These are phyloP conservation scores for Huntiella bhutanensis DNA, from an alignment of 2,329 filamentous ascomycete genomes.

Conservation along the genomic window DNA sequence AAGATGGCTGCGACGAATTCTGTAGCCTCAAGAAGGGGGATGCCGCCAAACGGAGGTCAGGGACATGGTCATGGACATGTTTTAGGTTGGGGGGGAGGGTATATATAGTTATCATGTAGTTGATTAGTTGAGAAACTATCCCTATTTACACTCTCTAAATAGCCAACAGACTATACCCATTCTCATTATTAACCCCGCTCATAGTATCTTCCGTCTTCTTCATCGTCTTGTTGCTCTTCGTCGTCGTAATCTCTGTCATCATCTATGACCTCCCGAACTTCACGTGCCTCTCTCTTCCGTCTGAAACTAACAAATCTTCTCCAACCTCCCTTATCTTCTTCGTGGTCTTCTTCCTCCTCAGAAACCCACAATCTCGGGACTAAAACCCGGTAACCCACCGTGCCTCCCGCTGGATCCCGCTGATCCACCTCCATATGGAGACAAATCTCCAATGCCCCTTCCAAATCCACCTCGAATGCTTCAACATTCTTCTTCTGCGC, in stretches of 20 bases:
- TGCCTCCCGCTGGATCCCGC: constrained; percentile 72
- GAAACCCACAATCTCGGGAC: constrained; percentile 58
- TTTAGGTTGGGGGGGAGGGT: background rate
- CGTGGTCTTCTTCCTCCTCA: constrained; percentile 20
- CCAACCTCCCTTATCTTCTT: constrained; percentile 11
- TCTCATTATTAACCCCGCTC: background rate
- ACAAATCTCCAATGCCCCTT: constrained; percentile 69
- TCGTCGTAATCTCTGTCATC: background rate
- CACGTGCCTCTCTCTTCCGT: background rate
- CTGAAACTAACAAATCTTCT: constrained; percentile 1
- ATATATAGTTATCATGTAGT: no score
- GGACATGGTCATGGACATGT: background rate
- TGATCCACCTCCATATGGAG: constrained; percentile 80
- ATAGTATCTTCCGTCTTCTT: background rate
- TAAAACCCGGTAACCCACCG: constrained; percentile 67
- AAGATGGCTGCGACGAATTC: constrained; percentile 24
- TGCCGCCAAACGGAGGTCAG: background rate
- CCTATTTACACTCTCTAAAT: no score
- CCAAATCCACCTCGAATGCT: constrained; percentile 48
- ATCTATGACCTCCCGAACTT: background rate
- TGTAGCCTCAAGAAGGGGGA: background rate
- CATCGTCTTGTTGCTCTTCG: background rate
- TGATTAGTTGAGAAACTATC: no score
- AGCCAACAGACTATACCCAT: no score
- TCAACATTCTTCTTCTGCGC: constrained; percentile 39